Evolutionary conservation across 257 asterid genomes (phyloP), one percentile per base, ranked within the genome.

Genomic region (Nicotiana attenuata): DNA sequence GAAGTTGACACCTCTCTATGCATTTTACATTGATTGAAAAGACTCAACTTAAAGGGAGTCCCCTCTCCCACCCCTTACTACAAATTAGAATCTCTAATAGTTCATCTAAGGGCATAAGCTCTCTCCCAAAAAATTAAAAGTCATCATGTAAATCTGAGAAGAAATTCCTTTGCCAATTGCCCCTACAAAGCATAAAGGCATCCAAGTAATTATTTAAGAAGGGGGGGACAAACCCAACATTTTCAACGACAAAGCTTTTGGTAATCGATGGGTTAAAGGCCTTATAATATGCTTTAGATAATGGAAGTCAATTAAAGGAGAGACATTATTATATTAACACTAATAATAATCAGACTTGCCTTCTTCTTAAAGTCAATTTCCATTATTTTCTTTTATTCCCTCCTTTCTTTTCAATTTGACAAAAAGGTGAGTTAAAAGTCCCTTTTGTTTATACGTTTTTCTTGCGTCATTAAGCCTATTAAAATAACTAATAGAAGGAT

Each of bases 201-300:
- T 81, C 29, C 50, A 55, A 80, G 90, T 87, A 90, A 91, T 91
- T 82, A 91, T 92, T 80, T 80, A 73, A 69, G 86, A 65, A 85
- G 29, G 94, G 84, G 84, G 93, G 85, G 90, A 89, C 94, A 87
- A 90, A 91, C 84, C 83, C 53, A 52, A 82, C 86, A 76, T 82
- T 87, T 90, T 91, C 94, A 90, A 89, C 91, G 93, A 91, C 92
- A 86, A 82, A 41, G 79, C 89, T 86, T 81, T 84, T 78, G 81
- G 85, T 41, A 24, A 80, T 80, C 53, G 65, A 24, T n/a, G 10
- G 78, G 47, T 77, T 87, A 76, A 68, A 61, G 82, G 9, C 80
- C 63, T 66, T 65, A 7, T 8, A 47, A 75, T 24, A 47, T 71
- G 59, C 81, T 85, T 80, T 79, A 59, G 65, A 87, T 87, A 83